Evolutionary conservation across 202 grass and related monocot species (phyloP), one percentile per base, ranked within the genome.

Genomic region (Cymbopogon flexuosus): DNA sequence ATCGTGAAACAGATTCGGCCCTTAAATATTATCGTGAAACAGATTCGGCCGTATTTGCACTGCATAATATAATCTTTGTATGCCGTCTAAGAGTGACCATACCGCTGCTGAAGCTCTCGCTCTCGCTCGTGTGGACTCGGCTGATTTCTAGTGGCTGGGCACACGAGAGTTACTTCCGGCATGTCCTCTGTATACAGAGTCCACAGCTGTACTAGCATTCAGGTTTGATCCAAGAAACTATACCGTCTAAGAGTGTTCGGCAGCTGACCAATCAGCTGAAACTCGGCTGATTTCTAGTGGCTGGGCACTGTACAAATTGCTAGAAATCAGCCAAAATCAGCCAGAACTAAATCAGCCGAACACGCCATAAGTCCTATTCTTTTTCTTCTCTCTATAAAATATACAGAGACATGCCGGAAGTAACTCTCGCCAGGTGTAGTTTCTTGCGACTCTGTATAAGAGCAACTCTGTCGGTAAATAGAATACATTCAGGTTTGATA

Each of bases 1-100:
- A 68, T 18, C 10, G 41, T 22, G 43, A 81, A 89, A 89, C 62
- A 57, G 62, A 68, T 84, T 62, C 19, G n/a, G 57, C 21, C 15
- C 15, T 6, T 7, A 56, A 9, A 54, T 22, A 68, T 68, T 39
- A 68, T 18, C 10, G 41, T 22, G 43, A 81, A 89, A 89, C 62
- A 57, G 62, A 68, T 84, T 62, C 19, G n/a, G 57, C 21, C 15
- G 6, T 64, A 10, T 41, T 40, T 78, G 23, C 33, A 51, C 23
- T 29, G 40, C 19, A 45, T 43, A 70, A 23, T 23, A 3, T 23
- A 51, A 3, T 71, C 34, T 77, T 4, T 36, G 3, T 70, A 3
- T 61, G 13, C 61, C 16, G 18, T 3, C 23, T 27, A 45, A 8
- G n/a, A 56, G 7, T 56, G n/a, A 56, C 6, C n/a, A 56, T 21